A percentile compares a stretch with the other conserved stretches of the same genome.
Conservation (phyloP, 75 land plant species). For the Pseudotsuga menziesii region DNA sequence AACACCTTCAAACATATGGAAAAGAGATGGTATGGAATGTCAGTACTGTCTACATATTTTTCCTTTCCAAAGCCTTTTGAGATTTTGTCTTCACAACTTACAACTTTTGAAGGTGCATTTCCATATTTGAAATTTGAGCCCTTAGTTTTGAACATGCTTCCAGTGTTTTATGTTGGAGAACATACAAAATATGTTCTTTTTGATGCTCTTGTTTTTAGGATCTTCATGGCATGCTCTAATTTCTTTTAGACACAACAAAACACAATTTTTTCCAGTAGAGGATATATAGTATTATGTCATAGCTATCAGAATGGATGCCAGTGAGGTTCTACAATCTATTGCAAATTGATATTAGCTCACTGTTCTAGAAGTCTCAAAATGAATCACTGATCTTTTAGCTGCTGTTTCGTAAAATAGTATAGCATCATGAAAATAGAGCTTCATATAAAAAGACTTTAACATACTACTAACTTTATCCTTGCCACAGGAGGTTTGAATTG, state of each 20-base stretch:
- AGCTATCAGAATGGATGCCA: not conserved
- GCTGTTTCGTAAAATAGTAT: not conserved
- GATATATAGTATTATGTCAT: not conserved
- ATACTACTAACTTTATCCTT: not conserved
- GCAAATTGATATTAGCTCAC: not conserved
- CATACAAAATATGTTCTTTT: not conserved
- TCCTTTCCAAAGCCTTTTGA: too few species aligned
- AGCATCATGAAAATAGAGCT: not conserved
- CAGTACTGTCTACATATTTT: too few species aligned
- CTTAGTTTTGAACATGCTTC: not conserved
- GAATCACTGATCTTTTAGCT: not conserved
- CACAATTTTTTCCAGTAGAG: not conserved
- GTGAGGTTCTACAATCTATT: not conserved
- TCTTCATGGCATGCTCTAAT: not conserved
- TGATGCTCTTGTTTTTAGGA: not conserved
- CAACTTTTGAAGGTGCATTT: not conserved
- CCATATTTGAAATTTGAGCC: not conserved
- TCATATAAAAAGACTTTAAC: not conserved
- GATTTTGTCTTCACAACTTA: not conserved
- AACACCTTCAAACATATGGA: not conserved
- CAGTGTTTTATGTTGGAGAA: not conserved
- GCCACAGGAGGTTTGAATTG: slow-evolving; percentile 57
- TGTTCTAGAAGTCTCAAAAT: not conserved
- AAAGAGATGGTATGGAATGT: not conserved
- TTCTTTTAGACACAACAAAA: not conserved